Conservation (phyloP, 2,329 filamentous ascomycete species). For the Phyllosticta capitalensis region DNA sequence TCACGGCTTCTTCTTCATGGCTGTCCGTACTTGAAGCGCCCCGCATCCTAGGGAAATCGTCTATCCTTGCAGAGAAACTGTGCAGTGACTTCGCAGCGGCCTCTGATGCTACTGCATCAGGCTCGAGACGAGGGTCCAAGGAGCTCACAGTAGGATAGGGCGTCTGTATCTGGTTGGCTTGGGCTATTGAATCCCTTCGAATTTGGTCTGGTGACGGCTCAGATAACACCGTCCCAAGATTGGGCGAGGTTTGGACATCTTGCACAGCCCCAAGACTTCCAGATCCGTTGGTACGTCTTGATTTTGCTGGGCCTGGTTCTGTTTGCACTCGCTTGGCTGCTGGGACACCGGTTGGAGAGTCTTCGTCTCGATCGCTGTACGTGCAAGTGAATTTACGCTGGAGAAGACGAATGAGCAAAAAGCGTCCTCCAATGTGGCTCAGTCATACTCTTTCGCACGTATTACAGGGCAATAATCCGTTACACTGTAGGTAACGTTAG, state of each 20-base stretch:
- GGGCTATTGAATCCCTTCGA: neutral
- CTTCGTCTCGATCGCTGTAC: conserved; percentile 27
- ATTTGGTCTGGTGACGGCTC: neutral
- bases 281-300: neutral
- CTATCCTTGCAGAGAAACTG: conserved; percentile 16
- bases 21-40: conserved; percentile 29
- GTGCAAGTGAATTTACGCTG: conserved; percentile 32
- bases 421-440: neutral
- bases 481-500: conserved; percentile 38
- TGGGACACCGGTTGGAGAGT: conserved; percentile 27
- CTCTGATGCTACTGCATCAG: conserved; percentile 15
- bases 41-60: conserved; percentile 19
- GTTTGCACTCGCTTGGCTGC: conserved; percentile 27
- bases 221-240: neutral
- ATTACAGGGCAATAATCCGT: conserved; percentile 48
- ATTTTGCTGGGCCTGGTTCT: conserved; percentile 10
- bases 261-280: neutral
- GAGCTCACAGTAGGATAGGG: neutral
- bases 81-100: conserved; percentile 18
- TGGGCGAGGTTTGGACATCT: neutral
- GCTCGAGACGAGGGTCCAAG: conserved; percentile 15
- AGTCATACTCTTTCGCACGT: conserved; percentile 47
- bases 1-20: conserved; percentile 46
- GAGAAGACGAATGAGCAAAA: conserved; percentile 3
- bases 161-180: neutral